Base-by-base conservation (phyloP, 768 basidiomycete species). In the Obba rivulosa region DNA sequence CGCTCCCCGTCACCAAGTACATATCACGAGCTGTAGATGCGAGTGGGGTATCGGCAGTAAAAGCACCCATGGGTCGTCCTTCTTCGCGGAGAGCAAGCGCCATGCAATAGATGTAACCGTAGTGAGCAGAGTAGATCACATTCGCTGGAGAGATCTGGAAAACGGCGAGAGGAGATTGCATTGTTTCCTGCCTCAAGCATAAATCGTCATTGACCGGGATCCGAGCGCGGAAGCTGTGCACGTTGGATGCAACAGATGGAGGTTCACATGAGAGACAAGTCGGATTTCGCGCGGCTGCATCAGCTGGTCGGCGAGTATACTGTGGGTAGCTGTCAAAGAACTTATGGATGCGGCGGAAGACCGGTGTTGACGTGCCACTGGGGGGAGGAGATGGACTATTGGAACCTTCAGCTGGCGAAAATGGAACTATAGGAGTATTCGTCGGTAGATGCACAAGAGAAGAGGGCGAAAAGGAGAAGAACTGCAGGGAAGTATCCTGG, bases 101-200 rank as follows among this genome's bases (percentile, higher is more conserved):
- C 81, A 92, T 83, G 57, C 87, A 91, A 62, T 95, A 94, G 11
- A 97, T 77, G 60, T 98, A 98, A 8, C 95, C 95, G 62, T 83
- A 94, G 65, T 98, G 95, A 3, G 93, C 95, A 1, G 90, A 88
- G 56, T 88, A 83, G 22, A 92, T 72, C 24, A 92, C 84, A 55
- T 91, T 88, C 46, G 69, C 69, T 11, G 78, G 69, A 1, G 82
- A 79, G 18, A 95, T 81, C 43, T 73, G 66, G 23, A 89, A 61
- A 17, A 68, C 67, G 11, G 67, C 71, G 22, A 69, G 61, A 8
- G 71, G 67, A 16, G 28, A 38, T 21, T 51, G 55, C 13, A 42
- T 7, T 1, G 24, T 21, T 7, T 53, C 46, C 3, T 49, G 47
- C 9, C 45, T 42, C 1, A 54, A 40, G 24, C 51, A 54, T 10